Base-by-base conservation (phyloP, 805 yeast species). In the Peterozyma xylosa region DNA sequence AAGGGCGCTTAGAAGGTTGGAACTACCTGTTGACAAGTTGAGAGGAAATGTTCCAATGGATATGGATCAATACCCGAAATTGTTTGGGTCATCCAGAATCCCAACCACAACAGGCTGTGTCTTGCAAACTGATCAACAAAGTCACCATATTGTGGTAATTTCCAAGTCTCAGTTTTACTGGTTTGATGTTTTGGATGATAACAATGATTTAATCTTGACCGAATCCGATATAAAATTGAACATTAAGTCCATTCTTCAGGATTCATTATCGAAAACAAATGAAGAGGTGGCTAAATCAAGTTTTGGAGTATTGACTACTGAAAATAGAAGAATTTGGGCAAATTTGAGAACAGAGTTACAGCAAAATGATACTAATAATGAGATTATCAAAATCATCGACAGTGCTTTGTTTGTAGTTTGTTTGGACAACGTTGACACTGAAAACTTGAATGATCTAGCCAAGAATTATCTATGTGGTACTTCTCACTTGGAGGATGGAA, bases 121-220 rank as follows among this genome's bases (percentile, higher is more conserved):
- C 45, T 79, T 89, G 80, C 96, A 88, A 62, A 76, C 86, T 1
- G 96, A 86, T 60, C 58, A 71, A 7, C 68, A 78, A 9, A 80
- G 93, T 1, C 84, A 80, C 54, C 96, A 89, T 60, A 78, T 89
- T 33, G 82, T 88, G 9, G 90, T 89, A 13, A 66, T 87, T 59
- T 80, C 87, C 49, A 81, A 85, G 55, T 85, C 95, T 2, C 96
- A 89, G 62, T 86, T 88, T 61, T 89, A 89, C 64, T 89, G 96
- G 96, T 89, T 89, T 59, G 96, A 89, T 58, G 97, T 89, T 1
- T 67, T 89, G 53, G 95, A 88, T 61, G 70, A 71, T 40, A 66
- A 79, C 49, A 78, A 85, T 58, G 81, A 86, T 56, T 69, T 89
- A 49, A 72, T 88, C 39, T 68, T 89, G 57, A 71, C 82, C 1